Evolutionary conservation across 768 basidiomycete species (phyloP).

Genomic region (Tubosaeta brunneosetosa): DNA sequence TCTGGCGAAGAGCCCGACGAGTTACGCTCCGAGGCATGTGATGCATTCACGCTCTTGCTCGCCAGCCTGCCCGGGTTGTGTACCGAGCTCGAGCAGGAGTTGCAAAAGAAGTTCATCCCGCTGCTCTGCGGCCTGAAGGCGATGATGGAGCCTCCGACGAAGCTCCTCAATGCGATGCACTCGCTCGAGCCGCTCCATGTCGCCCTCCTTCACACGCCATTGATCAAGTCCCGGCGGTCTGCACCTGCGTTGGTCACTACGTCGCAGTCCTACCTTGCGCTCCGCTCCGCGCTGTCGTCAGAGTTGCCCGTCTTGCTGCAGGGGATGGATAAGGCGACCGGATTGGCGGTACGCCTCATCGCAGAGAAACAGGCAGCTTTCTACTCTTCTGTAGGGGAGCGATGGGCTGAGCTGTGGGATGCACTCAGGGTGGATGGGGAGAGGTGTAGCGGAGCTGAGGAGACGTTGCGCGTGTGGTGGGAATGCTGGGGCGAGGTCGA

Average conservation of each 20-base stretch:
- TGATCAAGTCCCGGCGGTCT: constrained; percentile 56
- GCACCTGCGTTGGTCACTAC: constrained; percentile 64
- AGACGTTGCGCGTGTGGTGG: constrained; percentile 71
- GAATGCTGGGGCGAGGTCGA: constrained; percentile 66
- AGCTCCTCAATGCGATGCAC: constrained; percentile 67
- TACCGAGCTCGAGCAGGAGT: constrained; percentile 46
- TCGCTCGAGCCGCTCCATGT: constrained; percentile 70
- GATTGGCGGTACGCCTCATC: constrained; percentile 46
- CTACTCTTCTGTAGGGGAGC: constrained; percentile 54
- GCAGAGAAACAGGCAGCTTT: constrained; percentile 55
- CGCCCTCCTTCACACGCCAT: constrained; percentile 61
- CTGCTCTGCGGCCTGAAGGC: constrained; percentile 54
- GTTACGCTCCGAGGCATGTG: constrained; percentile 55
- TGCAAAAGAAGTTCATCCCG: constrained; percentile 52
- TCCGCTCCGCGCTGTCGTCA: constrained; percentile 63
- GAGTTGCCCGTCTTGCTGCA: constrained; percentile 66
- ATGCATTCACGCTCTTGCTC: constrained; percentile 63
- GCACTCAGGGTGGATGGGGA: constrained; percentile 70
- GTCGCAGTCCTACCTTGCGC: constrained; percentile 71
- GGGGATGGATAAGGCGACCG: constrained; percentile 58
- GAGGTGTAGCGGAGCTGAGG: constrained; percentile 58
- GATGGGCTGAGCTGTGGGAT: constrained; percentile 84
- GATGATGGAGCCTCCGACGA: constrained; percentile 57
- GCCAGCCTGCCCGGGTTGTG: constrained; percentile 51
- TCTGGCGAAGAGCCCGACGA: constrained; percentile 19